These are phyloP conservation scores for Antitrichia curtipendula DNA, from an alignment of 225 moss, liverwort and hornwort genomes.

Conservation along the genomic window DNA sequence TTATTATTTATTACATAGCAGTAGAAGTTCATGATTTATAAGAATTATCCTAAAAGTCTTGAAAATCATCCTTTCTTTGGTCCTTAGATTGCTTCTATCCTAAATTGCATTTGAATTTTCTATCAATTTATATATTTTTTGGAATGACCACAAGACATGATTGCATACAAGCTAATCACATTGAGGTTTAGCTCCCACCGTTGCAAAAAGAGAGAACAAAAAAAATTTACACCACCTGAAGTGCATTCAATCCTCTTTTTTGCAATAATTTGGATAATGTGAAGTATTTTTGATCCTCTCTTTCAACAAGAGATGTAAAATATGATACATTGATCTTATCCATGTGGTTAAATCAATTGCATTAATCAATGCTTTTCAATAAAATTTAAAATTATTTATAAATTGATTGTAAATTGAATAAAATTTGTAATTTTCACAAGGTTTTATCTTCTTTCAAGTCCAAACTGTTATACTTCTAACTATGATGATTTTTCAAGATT, in stretches of 20 bases:
- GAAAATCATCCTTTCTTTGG: neutral
- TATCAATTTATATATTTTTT: neutral
- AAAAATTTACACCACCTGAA: neutral
- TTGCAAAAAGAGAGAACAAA: neutral
- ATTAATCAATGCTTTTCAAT: neutral
- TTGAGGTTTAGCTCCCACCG: neutral
- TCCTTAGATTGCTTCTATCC: neutral
- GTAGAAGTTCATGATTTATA: neutral
- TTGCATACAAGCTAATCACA: neutral
- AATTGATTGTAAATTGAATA: neutral
- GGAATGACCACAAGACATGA: neutral
- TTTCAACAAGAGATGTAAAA: neutral
- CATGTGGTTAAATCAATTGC: neutral
- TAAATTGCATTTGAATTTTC: neutral
- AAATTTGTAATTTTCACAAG: neutral
- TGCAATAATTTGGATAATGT: no score
- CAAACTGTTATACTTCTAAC: neutral
- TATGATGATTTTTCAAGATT: neutral
- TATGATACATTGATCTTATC: neutral
- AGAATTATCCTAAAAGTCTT: neutral
- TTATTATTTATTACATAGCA: neutral
- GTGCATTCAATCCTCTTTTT: neutral
- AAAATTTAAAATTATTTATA: neutral
- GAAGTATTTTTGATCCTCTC: neutral
- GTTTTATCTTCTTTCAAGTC: neutral